A percentile compares a stretch with the other conserved stretches of the same genome.
phyloP scores from a whole-genome alignment of 1,139 yeast genomes.

The Sugiyamaella paludigena region DNA sequence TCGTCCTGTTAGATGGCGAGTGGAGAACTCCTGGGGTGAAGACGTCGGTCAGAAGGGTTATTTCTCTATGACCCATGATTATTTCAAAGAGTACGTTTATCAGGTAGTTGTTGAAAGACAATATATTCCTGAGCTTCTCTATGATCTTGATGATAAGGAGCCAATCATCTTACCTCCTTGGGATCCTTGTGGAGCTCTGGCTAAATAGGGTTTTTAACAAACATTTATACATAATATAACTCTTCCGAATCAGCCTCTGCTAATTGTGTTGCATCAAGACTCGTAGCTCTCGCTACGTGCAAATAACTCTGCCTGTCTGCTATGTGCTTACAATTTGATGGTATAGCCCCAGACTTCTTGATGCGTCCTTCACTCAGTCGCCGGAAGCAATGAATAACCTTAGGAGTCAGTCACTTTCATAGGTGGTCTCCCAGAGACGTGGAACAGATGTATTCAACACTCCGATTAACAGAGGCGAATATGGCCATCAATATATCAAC shows the following conservation, averaged over 20 bases:
- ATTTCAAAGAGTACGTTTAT: slow-evolving; percentile 79
- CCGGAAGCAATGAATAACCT: too few relatives aligned
- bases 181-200: slow-evolving; percentile 88
- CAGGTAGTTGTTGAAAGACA: slow-evolving; percentile 64
- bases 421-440: too few relatives aligned
- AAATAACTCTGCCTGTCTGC: too few relatives aligned
- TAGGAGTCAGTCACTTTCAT: too few relatives aligned
- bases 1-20: slow-evolving; percentile 71
- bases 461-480: too few relatives aligned
- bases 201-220: slow-evolving; percentile 32
- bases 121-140: slow-evolving; percentile 40
- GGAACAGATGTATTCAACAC: too few relatives aligned
- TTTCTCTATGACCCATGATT: slow-evolving; percentile 77
- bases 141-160: slow-evolving; percentile 45
- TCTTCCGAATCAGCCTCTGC: neutral
- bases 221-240: neutral
- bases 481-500: too few relatives aligned
- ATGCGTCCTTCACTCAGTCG: too few relatives aligned
- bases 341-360: too few relatives aligned
- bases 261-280: too few relatives aligned
- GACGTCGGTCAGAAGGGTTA: slow-evolving; percentile 72
- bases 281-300: too few relatives aligned
- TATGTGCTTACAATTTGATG: too few relatives aligned
- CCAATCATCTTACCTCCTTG: slow-evolving; percentile 66
- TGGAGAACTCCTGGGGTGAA: slow-evolving; percentile 86